A percentile compares a stretch with the other conserved stretches of the same genome.
Evolutionary conservation across 495 filamentous ascomycete genomes (phyloP).

Genomic region (Aspergillus nidulans): DNA sequence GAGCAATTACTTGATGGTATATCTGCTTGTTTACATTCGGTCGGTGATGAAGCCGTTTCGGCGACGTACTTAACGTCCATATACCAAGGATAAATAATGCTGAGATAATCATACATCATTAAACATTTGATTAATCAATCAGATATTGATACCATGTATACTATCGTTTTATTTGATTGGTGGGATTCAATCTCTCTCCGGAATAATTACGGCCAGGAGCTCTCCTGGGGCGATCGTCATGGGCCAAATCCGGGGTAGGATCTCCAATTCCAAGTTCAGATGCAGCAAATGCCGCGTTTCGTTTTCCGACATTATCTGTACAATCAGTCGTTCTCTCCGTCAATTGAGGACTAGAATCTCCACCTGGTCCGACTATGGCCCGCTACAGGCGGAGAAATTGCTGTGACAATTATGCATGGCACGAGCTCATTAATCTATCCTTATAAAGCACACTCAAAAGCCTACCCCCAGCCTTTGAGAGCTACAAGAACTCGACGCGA

Average conservation of each 20-base stretch:
- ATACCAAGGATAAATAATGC: neutral
- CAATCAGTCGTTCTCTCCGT: neutral
- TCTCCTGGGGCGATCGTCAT: neutral
- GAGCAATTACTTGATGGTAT: slow-evolving; percentile 67
- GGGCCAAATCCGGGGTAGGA: neutral
- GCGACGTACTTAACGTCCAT: neutral
- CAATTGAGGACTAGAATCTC: neutral
- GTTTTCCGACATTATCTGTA: neutral
- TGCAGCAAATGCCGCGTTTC: neutral
- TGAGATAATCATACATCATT: neutral
- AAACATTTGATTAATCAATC: neutral
- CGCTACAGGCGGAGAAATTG: slow-evolving; percentile 35
- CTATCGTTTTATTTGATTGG: neutral
- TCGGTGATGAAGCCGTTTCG: slow-evolving; percentile 36
- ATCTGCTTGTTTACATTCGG: slow-evolving; percentile 40
- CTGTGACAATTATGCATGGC: neutral
- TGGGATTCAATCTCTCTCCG: slow-evolving; percentile 4
- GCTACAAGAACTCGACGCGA: neutral
- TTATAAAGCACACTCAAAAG: neutral
- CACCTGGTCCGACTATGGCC: neutral
- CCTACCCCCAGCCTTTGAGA: too few species aligned
- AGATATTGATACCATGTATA: neutral
- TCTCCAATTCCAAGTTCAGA: neutral
- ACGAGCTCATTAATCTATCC: neutral
- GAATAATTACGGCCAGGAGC: slow-evolving; percentile 12